Percentiles rank a stretch among this genome's conserved stretches.
phyloP scores from a whole-genome alignment of 2,329 filamentous ascomycete species.

The Paracoccidioides brasiliensis region DNA sequence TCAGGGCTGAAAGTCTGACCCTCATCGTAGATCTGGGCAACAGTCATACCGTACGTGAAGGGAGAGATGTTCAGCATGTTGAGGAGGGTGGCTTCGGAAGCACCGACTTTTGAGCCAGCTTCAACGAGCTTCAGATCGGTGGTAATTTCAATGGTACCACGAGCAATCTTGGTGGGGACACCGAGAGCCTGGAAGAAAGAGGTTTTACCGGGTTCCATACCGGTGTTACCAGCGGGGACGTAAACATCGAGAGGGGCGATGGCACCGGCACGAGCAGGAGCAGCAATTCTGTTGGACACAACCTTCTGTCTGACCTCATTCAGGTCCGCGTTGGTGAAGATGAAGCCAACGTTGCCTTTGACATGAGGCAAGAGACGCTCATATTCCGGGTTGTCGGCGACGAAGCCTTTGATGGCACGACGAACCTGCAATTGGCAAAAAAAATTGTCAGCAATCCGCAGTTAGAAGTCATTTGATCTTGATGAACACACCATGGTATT shows the following conservation, averaged over 20 bases:
- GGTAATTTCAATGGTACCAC: conserved; percentile 99
- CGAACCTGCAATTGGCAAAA: conserved; percentile 50
- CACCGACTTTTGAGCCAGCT: conserved; percentile 84
- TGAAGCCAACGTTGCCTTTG: conserved; percentile 96
- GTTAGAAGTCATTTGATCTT: background rate
- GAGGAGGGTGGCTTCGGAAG: conserved; percentile 94
- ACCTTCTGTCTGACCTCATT: conserved; percentile 91
- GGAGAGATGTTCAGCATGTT: conserved; percentile 99
- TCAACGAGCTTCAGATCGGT: conserved; percentile 96
- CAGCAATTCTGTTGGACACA: conserved; percentile 90
- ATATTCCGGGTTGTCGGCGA: conserved; percentile 85
- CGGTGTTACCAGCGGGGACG: conserved; percentile 96
- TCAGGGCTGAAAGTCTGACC: conserved; percentile 79
- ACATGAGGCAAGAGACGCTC: conserved; percentile 93
- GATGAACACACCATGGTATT: conserved; percentile 80
- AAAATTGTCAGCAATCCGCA: conserved; percentile 4
- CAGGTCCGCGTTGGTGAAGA: conserved; percentile 97
- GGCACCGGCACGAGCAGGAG: conserved; percentile 95
- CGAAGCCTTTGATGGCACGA: conserved; percentile 92
- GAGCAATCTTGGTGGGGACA: conserved; percentile 99
- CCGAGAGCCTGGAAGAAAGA: conserved; percentile 99
- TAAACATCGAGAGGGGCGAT: conserved; percentile 86
- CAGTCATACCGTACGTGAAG: conserved; percentile 98
- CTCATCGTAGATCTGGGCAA: conserved; percentile 92
- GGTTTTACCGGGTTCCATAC: conserved; percentile 99